These are phyloP conservation scores for Colletotrichum tabaci DNA, from an alignment of 2,329 filamentous ascomycete genomes.

Conservation along the genomic window DNA sequence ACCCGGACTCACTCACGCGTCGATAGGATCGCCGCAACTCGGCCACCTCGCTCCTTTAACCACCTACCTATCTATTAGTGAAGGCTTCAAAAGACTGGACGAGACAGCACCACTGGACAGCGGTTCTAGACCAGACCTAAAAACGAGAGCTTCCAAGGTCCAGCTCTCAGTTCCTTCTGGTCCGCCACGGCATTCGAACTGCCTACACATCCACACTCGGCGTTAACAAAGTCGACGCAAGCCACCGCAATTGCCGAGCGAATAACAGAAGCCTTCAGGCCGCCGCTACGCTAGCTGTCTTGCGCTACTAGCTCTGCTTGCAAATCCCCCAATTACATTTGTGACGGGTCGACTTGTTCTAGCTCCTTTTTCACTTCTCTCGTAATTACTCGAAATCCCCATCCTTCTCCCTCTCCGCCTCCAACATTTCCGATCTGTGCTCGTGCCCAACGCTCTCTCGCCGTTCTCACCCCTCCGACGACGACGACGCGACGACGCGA, in stretches of 20 bases:
- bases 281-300: constrained; percentile 28
- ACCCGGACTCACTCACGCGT: not conserved
- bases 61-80: constrained; percentile 6
- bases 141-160: constrained; percentile 29
- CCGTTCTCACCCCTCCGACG: not conserved
- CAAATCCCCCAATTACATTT: constrained; percentile 12
- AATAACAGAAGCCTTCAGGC: constrained; percentile 29
- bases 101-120: constrained; percentile 25
- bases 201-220: constrained; percentile 16
- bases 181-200: constrained; percentile 13
- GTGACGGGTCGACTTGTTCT: constrained; percentile 22
- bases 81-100: constrained; percentile 8
- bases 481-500: not conserved
- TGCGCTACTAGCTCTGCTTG: constrained; percentile 30
- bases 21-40: not conserved
- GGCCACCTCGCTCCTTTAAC: not conserved
- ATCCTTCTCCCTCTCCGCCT: not conserved
- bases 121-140: constrained; percentile 18
- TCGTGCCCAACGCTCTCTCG: not conserved
- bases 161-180: constrained; percentile 17
- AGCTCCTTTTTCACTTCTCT: constrained; percentile 7
- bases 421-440: not conserved
- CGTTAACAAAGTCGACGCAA: constrained; percentile 34
- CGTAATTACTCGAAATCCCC: constrained; percentile 3
- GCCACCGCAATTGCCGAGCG: constrained; percentile 38